Percentiles rank a stretch among this genome's conserved stretches.
Evolutionary conservation across 2,329 filamentous ascomycete genomes (phyloP).

Genomic region (Thelonectria olida): DNA sequence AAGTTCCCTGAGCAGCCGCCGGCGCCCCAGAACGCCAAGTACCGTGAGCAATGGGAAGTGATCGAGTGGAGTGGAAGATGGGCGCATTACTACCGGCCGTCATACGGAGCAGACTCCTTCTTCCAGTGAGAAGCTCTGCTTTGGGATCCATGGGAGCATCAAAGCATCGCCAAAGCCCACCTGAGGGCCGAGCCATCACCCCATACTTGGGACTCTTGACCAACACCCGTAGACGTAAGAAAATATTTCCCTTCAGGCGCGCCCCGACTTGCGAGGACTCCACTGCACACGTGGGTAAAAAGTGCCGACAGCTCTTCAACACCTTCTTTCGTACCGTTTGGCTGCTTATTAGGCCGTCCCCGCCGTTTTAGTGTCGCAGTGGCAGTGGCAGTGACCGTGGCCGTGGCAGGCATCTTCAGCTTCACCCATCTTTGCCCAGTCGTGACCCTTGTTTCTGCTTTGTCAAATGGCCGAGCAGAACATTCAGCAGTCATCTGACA

Average conservation of each 20-base stretch:
- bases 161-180: background rate
- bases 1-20: no score
- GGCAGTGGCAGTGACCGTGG: no score
- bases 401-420: background rate
- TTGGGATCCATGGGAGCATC: slow-evolving; percentile 8
- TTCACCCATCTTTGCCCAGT: background rate
- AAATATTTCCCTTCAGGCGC: background rate
- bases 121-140: slow-evolving; percentile 8
- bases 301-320: slow-evolving; percentile 33
- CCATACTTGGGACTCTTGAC: slow-evolving; percentile 3
- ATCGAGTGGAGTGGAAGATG: no score
- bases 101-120: no score
- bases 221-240: background rate
- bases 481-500: background rate
- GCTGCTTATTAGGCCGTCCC: slow-evolving; percentile 16
- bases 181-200: slow-evolving; percentile 13
- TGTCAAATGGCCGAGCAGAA: background rate
- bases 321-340: slow-evolving; percentile 5
- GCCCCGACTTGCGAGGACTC: slow-evolving; percentile 20
- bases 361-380: slow-evolving; percentile 19
- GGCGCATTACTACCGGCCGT: no score
- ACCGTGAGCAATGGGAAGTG: no score
- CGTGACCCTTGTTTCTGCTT: background rate
- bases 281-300: slow-evolving; percentile 39
- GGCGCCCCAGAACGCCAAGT: no score